These are phyloP conservation scores for Heterobasidion annosum DNA, from an alignment of 1,284 basidiomycete species.

Conservation along the genomic window DNA sequence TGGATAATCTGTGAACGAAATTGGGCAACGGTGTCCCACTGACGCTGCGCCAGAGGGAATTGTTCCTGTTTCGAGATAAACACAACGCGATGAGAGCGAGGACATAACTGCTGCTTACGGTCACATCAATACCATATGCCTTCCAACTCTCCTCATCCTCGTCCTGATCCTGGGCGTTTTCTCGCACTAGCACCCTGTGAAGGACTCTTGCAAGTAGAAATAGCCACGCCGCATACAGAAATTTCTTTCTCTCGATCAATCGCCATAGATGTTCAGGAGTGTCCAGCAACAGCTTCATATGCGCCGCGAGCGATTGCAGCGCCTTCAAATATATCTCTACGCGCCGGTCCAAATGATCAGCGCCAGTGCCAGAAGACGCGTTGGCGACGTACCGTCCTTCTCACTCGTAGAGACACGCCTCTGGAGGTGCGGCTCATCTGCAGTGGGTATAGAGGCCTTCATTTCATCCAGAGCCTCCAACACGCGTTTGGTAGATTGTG, in stretches of 20 bases:
- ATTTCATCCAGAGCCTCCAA: slow-evolving; percentile 52
- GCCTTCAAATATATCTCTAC: slow-evolving; percentile 60
- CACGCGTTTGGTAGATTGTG: slow-evolving; percentile 56
- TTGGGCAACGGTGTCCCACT: slow-evolving; percentile 82
- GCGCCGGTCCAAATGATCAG: neutral
- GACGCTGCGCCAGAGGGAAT: slow-evolving; percentile 78
- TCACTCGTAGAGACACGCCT: slow-evolving; percentile 30
- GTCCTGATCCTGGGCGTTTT: slow-evolving; percentile 51
- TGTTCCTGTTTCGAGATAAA: slow-evolving; percentile 41
- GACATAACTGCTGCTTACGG: slow-evolving; percentile 26
- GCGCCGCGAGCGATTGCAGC: slow-evolving; percentile 73
- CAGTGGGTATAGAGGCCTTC: slow-evolving; percentile 38
- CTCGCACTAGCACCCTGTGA: slow-evolving; percentile 52
- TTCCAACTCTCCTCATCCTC: slow-evolving; percentile 56
- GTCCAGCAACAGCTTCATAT: slow-evolving; percentile 81
- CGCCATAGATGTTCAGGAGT: slow-evolving; percentile 86
- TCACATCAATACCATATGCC: slow-evolving; percentile 51
- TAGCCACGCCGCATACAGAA: slow-evolving; percentile 77
- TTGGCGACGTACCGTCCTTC: slow-evolving; percentile 35
- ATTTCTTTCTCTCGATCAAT: slow-evolving; percentile 69
- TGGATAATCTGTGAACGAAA: slow-evolving; percentile 82
- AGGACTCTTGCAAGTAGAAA: slow-evolving; percentile 82
- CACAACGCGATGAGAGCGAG: slow-evolving; percentile 1
- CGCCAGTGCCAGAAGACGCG: neutral
- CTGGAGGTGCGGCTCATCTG: slow-evolving; percentile 32